Evolutionary conservation across 768 basidiomycete genomes (phyloP), one percentile per base, ranked within the genome.

Genomic region (Boletus eberwhitei): DNA sequence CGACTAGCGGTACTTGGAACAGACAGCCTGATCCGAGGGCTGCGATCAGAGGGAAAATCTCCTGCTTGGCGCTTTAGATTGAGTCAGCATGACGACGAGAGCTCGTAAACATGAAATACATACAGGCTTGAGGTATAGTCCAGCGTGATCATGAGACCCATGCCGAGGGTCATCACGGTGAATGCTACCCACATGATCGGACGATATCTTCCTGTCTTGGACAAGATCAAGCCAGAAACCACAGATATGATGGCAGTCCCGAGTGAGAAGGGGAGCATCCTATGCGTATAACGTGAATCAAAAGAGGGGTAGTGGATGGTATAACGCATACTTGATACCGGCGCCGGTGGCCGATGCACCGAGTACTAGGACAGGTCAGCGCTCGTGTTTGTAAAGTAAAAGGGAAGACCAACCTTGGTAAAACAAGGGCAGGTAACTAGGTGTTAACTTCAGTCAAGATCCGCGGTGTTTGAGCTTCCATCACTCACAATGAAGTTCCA

Each of bases 221-320:
- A 75, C 35, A 89, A 73, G 24, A 84, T 9, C 5, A 85, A 60
- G 31, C 90, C 90, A 3, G 82, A 75, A 4, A 78, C 1, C 1
- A 81, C 77, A 31, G 88, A 84, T 8, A 80, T 64, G 7, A 80
- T 1, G 3, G 88, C 71, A 44, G 72, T 68, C 3, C 83, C 86
- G 7, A 90, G 75, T 1, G 89, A 90, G 66, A 75, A 93, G 1
- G 89, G 77, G 3, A 92, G 70, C 87, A 90, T 90, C 66, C 86
- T 88, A 54, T 16, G 43, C 16, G 37, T 5, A 19, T 2, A 8
- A 6, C 6, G n/a, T 65, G 35, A 53, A 52, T 17, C 16, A 17
- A 50, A 19, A 3, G 1, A n/a, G 32, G 29, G 5, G 9, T 2
- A 40, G 1, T 14, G 11, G 16, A 37, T 24, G 11, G 2, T 3